These are phyloP conservation scores for Wickerhamiella parazyma DNA, from an alignment of 805 yeast genomes.

Conservation along the genomic window DNA sequence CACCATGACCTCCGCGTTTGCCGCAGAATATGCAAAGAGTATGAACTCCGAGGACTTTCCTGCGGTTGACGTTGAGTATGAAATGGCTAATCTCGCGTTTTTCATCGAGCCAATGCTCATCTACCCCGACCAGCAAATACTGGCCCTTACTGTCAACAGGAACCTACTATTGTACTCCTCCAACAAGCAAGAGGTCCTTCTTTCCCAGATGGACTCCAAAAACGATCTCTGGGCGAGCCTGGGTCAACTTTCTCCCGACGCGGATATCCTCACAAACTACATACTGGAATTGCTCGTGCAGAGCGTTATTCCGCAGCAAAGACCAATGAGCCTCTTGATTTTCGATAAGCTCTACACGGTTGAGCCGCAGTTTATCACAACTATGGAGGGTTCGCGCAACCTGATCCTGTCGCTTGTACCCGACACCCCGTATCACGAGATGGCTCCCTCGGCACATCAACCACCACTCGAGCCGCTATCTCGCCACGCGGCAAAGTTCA, in stretches of 20 bases:
- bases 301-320: not conserved
- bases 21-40: not conserved
- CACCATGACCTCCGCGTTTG: not conserved
- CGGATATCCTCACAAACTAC: not conserved
- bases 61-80: not conserved
- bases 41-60: not conserved
- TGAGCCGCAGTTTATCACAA: not conserved
- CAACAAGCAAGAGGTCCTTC: not conserved
- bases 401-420: slow-evolving; percentile 4
- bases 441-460: not conserved
- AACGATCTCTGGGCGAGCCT: slow-evolving; percentile 4
- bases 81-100: not conserved
- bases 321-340: not conserved
- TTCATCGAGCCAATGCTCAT: slow-evolving; percentile 6
- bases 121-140: slow-evolving; percentile 7
- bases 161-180: slow-evolving; percentile 1
- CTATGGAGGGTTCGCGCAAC: slow-evolving; percentile 3
- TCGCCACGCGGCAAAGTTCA: not conserved
- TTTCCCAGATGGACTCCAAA: not conserved
- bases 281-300: not conserved
- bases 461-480: not conserved
- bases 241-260: slow-evolving; percentile 1
- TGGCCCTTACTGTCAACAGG: slow-evolving; percentile 3
- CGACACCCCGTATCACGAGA: not conserved
- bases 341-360: slow-evolving; percentile 4